Base-by-base conservation (phyloP, 139 green algal genomes). In the Limnomonas spitsbergensis region DNA sequence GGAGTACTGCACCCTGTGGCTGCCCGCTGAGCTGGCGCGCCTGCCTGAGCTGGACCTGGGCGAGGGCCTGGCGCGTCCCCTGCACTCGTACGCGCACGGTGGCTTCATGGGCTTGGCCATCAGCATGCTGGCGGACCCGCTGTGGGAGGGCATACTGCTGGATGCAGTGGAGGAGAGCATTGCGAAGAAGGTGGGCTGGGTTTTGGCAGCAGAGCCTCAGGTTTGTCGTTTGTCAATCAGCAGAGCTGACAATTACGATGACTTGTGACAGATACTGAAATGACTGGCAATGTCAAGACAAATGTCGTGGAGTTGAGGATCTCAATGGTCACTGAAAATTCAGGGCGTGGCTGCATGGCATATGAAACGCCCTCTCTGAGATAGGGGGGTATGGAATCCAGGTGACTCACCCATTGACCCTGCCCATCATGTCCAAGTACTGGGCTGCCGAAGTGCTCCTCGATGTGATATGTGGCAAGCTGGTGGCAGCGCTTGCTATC, bases 31-130 rank as follows among this genome's bases (percentile, higher is more conserved):
- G 47, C 47, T 61, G 71, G 69, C 37, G 9, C 69, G 37, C 35
- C 37, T 66, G 24, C 38, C 37, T 42, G 37, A 53, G 69, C 37
- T 77, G 38, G 37, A 56, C 71, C 27, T 53, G 37, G 31, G 6
- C 9, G 31, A 31, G 26, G 14, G 14, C 20, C 26, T 77, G 69
- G 20, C 27, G 24, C 38, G 37, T 66, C 14, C 27, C 29, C 26
- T 37, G 53, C 84, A 88, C 80, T 69, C n/a, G 20, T 88, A 88
- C 54, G 84, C 80, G 2, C 84, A 88, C 61, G 84, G 84, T 7
- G 84, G 83, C 71, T 88, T 85, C 77, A 85, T 85, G 80, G 84
- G 84, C 20, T 53, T 69, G 0, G 78, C 80, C 34, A 39, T 83
- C 53, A 77, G 39, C 0, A 32, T 88, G 77, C 67, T 84, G 75